A percentile compares a stretch with the other conserved stretches of the same genome.
These are phyloP conservation scores for Arthrobotrys entomopaga DNA, from an alignment of 2,329 filamentous ascomycete genomes.

Conservation along the genomic window DNA sequence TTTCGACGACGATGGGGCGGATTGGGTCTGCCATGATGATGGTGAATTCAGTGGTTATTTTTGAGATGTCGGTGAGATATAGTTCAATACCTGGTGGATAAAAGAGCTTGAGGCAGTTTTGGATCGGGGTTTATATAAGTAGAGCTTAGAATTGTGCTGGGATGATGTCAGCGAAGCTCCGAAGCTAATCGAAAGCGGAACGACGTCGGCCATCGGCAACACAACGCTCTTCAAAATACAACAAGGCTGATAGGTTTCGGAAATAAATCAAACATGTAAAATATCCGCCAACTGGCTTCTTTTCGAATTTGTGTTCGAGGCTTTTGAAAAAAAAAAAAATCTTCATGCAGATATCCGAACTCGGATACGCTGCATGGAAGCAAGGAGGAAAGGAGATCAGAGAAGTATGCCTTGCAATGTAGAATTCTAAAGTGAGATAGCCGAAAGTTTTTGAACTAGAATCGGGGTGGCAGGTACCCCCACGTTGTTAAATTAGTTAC, in stretches of 20 bases:
- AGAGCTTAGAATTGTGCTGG: constrained; percentile 8
- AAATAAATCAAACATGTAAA: too few relatives aligned
- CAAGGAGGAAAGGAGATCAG: too few relatives aligned
- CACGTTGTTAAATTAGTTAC: too few relatives aligned
- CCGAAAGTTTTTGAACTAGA: too few relatives aligned
- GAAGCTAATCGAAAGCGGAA: constrained; percentile 6
- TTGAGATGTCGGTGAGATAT: not conserved
- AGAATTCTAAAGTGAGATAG: too few relatives aligned
- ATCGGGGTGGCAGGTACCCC: too few relatives aligned
- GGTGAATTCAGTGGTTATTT: constrained; percentile 9
- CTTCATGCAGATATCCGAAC: too few relatives aligned
- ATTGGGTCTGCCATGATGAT: constrained; percentile 27
- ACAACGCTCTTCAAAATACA: constrained; percentile 25
- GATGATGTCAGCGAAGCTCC: constrained; percentile 32
- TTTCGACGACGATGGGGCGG: constrained; percentile 32
- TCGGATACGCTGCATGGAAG: too few relatives aligned
- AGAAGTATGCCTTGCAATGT: too few relatives aligned
- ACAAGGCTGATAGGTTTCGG: constrained; percentile 13
- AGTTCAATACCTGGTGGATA: not conserved
- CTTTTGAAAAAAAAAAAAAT: too few relatives aligned
- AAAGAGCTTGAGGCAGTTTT: not conserved
- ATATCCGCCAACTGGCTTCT: too few relatives aligned
- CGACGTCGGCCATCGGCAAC: constrained; percentile 15
- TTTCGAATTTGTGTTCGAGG: too few relatives aligned
- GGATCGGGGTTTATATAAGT: not conserved